Base-by-base conservation (phyloP, 306 rosid genomes). In the Citrullus amarus region DNA sequence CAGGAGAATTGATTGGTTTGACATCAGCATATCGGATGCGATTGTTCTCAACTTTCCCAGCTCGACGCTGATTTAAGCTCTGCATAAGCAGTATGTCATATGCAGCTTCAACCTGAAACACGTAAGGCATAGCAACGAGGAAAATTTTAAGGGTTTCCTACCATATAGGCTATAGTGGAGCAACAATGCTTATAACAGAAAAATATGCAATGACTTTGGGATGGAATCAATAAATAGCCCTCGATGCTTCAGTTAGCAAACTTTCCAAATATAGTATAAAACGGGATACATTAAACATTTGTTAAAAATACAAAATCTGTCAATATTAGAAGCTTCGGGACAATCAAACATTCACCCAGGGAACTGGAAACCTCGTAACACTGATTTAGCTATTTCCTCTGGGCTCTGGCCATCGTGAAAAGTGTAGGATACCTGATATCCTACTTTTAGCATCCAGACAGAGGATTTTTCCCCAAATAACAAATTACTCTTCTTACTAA, bases 21-120 rank as follows among this genome's bases (percentile, higher is more conserved):
- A 91, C 96, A 81, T 95, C 98, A 66, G 98, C 98, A 80, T 89
- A 95, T 18, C 97, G 97, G 82, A 95, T 87, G 43, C 73, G 80
- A 76, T 91, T 95, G 82, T 50, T 88, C 56, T 81, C 96, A 77
- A 95, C 97, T 81, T 90, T 95, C 75, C 99, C 99, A 0, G 93
- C 91, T 62, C 97, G 90, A 32, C 99, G 89, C 86, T 88, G 97
- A 50, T 89, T 87, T 80, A 95, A 84, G 89, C 99, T 95, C 89
- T 65, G 88, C 99, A 95, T 89, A 55, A 95, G 99, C 78, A 95
- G 82, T 90, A 91, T 95, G 78, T 95, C 99, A 82, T 95, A 95
- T n/a, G 99, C 99, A 73, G 99, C 97, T 87, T 95, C 99, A 55
- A 86, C 96, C 99, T 95, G 80, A 68, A 81, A 60, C 54, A 63